These are phyloP conservation scores for Phlegmacium glaucopus DNA, from an alignment of 768 basidiomycete species.

Conservation along the genomic window DNA sequence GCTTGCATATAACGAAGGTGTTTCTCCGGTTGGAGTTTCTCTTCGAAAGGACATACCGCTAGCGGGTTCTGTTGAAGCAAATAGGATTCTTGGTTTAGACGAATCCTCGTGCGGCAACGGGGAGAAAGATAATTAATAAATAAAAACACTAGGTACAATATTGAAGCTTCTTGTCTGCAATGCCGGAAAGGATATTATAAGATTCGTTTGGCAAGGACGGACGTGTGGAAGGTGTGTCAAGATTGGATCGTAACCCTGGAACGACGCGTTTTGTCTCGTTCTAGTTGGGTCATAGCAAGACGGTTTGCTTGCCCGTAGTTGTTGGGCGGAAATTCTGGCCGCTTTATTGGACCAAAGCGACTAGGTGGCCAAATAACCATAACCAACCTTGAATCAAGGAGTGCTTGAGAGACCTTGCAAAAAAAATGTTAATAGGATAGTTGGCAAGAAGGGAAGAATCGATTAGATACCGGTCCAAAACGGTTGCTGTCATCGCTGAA, in stretches of 20 bases:
- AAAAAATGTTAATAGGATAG: background rate
- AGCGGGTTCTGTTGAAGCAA: slow-evolving; percentile 43
- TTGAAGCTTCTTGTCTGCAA: slow-evolving; percentile 9
- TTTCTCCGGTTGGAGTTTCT: slow-evolving; percentile 42
- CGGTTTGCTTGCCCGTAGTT: slow-evolving; percentile 14
- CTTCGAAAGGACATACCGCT: slow-evolving; percentile 40
- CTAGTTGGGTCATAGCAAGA: slow-evolving; percentile 34
- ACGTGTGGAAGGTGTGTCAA: background rate
- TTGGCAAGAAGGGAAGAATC: slow-evolving; percentile 1
- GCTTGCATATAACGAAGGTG: slow-evolving; percentile 38
- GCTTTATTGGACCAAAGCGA: slow-evolving; percentile 35
- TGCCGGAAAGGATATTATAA: slow-evolving; percentile 24
- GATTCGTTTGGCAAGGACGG: too few species aligned
- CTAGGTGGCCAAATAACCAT: slow-evolving; percentile 50
- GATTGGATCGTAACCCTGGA: slow-evolving; percentile 26
- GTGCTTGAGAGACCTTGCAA: slow-evolving; percentile 40
- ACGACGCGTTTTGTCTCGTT: slow-evolving; percentile 34
- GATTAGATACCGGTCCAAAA: slow-evolving; percentile 59
- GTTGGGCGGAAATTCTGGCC: slow-evolving; percentile 6
- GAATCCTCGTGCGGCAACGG: slow-evolving; percentile 23
- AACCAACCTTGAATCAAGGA: slow-evolving; percentile 49
- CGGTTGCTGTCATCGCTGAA: slow-evolving; percentile 69
- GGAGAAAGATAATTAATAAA: too few species aligned
- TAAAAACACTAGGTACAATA: too few species aligned
- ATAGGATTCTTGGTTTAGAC: slow-evolving; percentile 36